Conservation (phyloP, 129 eudicot genomes). For the Cynara cardunculus region DNA sequence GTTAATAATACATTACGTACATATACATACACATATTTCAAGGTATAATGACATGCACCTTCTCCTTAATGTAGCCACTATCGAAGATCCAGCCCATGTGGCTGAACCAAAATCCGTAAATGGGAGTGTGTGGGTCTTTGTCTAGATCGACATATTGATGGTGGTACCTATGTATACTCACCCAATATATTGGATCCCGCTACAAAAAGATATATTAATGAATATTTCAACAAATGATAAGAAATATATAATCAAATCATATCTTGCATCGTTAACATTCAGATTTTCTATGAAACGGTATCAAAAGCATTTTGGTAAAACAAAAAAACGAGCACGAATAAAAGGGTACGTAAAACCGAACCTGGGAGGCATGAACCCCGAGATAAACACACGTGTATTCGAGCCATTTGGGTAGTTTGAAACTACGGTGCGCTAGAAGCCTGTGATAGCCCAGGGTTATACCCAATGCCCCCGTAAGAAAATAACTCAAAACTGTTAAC, state of each 20-base stretch:
- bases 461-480: conserved; percentile 64
- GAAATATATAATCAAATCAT: too few species aligned
- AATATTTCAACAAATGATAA: neutral
- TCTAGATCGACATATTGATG: conserved; percentile 78
- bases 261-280: neutral
- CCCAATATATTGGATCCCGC: conserved; percentile 96
- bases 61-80: conserved; percentile 29
- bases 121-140: conserved; percentile 84
- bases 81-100: conserved; percentile 84
- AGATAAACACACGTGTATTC: conserved; percentile 75
- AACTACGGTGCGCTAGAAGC: conserved; percentile 72
- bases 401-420: conserved; percentile 86
- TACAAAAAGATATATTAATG: conserved; percentile 4
- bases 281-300: neutral
- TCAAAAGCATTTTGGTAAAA: neutral
- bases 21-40: neutral
- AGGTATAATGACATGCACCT: conserved; percentile 37
- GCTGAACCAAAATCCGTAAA: conserved; percentile 87
- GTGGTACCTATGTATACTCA: conserved; percentile 76
- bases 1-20: too few species aligned
- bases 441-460: conserved; percentile 72
- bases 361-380: conserved; percentile 79
- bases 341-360: neutral
- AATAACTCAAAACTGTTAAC: conserved; percentile 46
- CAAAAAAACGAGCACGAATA: neutral